Base-by-base conservation (phyloP, 208 protist species). In the Leishmania mexicana region DNA sequence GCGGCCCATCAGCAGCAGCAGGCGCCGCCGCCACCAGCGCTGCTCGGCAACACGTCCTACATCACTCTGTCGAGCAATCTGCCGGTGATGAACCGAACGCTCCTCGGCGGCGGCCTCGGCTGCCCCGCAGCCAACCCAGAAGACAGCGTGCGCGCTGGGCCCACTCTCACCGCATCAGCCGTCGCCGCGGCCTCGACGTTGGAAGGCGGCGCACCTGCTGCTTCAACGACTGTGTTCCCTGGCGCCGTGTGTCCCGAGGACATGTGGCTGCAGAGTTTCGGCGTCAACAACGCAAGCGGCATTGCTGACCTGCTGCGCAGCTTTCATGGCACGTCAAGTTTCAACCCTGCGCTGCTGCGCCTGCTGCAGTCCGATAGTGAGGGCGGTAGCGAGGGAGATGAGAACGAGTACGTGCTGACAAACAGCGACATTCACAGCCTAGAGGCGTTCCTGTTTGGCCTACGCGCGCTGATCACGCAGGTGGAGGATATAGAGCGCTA, bases 391-490 rank as follows among this genome's bases (percentile, higher is more conserved):
- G 75, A 81, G 42, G 88, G 86, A 49, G 75, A 80, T 42, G 67
- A 76, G 42, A 88, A 87, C 38, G 90, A 91, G 81, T 94, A 92
- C 86, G 91, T 97, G 35, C 79, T 97, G 73, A 91, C 90, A 13
- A 97, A 95, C 84, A 85, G 87, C 57, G 94, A 97, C 64, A 93
- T 97, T 62, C 94, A 97, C 83, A 96, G 94, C 67, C 42, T 97
- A 35, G 92, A 96, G 86, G 91, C 94, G 0, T 97, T 97, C 71
- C 81, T 97, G 13, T 97, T 95, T 79, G 94, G 94, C 54, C 83
- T 95, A 65, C 87, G 90, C 47, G 83, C 90, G n/a, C 77, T 96
- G 28, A 90, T 95, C n/a, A 76, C 81, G 54, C 88, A 95, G 76
- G 64, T 95, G 35, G 88, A 91, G 49, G 88, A 96, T 60, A 68